Evolutionary conservation across 768 basidiomycete genomes (phyloP), one percentile per base, ranked within the genome.

Genomic region (Boletus rubroflammeus): DNA sequence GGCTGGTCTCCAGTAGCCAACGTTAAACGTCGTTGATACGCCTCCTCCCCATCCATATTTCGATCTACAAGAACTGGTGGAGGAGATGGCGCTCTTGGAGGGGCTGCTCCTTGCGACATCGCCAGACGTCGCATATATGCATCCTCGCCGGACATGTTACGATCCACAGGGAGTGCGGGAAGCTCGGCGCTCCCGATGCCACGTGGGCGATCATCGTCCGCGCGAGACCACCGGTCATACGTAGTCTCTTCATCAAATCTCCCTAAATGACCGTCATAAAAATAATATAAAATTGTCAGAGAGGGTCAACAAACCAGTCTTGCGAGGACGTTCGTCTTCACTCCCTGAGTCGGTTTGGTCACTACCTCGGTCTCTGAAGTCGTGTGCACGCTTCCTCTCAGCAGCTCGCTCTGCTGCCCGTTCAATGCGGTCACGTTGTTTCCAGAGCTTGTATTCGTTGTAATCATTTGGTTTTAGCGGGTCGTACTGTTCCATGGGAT

Each of bases 391-490:
- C 60, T 87, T 86, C 35, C 78, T 72, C 66, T 88, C 83, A 11
- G 78, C 77, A n/a, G 80, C 65, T 32, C 84, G 78, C 58, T 86
- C 82, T 15, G 70, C 62, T n/a, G 86, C 78, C 40, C 82, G 75
- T 59, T 92, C 87, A 45, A 88, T 88, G 39, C 81, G 81, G 25
- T 90, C 87, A 53, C 83, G 83, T 57, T 83, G 81, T 59, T 86
- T 86, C 84, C 85, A 93, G 11, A 82, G 61, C 63, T 92, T 93
- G 76, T 85, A 93, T 62, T 93, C 92, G 60, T 86, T 85, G 71
- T 93, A 93, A 61, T 94, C 92, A 55, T 93, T 93, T 2, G 92
- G 92, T 25, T 88, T 82, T 21, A 84, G 71, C 2, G 90, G 88
- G 58, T 94, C 92, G 66, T 94, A 94, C 28, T 73, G 76, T 62